Percentiles rank a stretch among this genome's conserved stretches.
These are phyloP conservation scores for Hypoxylon sp. DNA, from an alignment of 2,329 filamentous ascomycete genomes.

Conservation along the genomic window DNA sequence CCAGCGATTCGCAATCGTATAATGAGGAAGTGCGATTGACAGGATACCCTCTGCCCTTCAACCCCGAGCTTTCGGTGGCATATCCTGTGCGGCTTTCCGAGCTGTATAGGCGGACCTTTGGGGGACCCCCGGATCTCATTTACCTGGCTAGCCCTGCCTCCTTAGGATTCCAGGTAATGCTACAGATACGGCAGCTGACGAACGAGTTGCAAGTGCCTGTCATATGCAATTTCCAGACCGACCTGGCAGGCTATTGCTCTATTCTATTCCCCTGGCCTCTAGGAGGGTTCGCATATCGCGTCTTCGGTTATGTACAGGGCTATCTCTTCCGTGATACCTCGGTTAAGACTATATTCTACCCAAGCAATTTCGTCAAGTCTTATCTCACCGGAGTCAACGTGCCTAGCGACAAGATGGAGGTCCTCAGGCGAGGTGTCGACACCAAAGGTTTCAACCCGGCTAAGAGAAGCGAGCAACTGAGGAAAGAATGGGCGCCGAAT, in stretches of 20 bases:
- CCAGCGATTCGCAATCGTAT: slow-evolving; percentile 48
- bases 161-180: slow-evolving; percentile 77
- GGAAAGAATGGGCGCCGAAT: slow-evolving; percentile 68
- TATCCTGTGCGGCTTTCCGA: slow-evolving; percentile 76
- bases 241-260: slow-evolving; percentile 76
- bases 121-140: slow-evolving; percentile 71
- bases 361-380: slow-evolving; percentile 71
- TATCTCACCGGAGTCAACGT: slow-evolving; percentile 70
- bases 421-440: slow-evolving; percentile 75
- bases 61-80: slow-evolving; percentile 77
- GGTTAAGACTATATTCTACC: slow-evolving; percentile 77
- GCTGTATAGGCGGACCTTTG: slow-evolving; percentile 72
- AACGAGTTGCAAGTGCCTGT: slow-evolving; percentile 68
- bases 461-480: slow-evolving; percentile 64
- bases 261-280: slow-evolving; percentile 77
- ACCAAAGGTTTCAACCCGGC: slow-evolving; percentile 71
- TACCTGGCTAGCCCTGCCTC: slow-evolving; percentile 78
- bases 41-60: slow-evolving; percentile 77
- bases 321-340: slow-evolving; percentile 73
- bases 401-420: slow-evolving; percentile 67
- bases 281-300: slow-evolving; percentile 70
- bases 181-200: slow-evolving; percentile 74
- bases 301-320: slow-evolving; percentile 73
- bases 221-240: slow-evolving; percentile 79
- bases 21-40: slow-evolving; percentile 69